These are phyloP conservation scores for Fusarium sp. DNA, from an alignment of 2,329 filamentous ascomycete species.

Conservation along the genomic window DNA sequence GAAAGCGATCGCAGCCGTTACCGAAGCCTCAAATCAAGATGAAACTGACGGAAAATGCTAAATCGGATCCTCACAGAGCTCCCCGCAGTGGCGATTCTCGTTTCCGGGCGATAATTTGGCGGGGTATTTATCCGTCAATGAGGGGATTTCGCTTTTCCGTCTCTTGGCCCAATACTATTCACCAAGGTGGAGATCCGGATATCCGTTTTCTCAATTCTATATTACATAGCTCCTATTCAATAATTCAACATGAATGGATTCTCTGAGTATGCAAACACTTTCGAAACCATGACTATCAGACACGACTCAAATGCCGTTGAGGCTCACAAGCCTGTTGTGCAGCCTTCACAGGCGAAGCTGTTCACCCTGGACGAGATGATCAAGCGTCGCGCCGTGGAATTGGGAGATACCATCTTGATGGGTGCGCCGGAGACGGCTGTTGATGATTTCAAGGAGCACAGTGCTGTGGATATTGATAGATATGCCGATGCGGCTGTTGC, in stretches of 20 bases:
- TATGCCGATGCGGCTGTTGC: conserved; percentile 37
- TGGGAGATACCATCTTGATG: conserved; percentile 18
- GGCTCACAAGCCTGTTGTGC: conserved; percentile 4
- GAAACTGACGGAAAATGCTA: neutral
- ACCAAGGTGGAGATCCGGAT: neutral
- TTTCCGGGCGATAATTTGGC: neutral
- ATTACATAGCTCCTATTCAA: conserved; percentile 1
- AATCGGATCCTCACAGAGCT: neutral
- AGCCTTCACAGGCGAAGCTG: conserved; percentile 23
- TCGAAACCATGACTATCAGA: conserved; percentile 34
- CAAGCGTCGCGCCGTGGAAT: conserved; percentile 17
- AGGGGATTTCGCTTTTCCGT: conserved; percentile 22
- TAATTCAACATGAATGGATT: fast-evolving
- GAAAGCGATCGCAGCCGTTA: neutral
- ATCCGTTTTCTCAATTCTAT: conserved; percentile 2
- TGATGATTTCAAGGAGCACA: conserved; percentile 36
- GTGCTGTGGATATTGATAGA: conserved; percentile 27
- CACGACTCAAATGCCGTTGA: conserved; percentile 23
- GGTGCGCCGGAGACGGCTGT: conserved; percentile 19
- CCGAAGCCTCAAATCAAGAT: neutral
- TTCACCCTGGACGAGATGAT: conserved; percentile 36
- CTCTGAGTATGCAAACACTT: fast-evolving
- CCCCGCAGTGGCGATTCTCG: neutral
- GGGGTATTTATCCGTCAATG: conserved; percentile 6
- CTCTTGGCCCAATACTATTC: too few species aligned